These are phyloP conservation scores for Daedalea quercina DNA, from an alignment of 768 basidiomycete genomes.

Conservation along the genomic window DNA sequence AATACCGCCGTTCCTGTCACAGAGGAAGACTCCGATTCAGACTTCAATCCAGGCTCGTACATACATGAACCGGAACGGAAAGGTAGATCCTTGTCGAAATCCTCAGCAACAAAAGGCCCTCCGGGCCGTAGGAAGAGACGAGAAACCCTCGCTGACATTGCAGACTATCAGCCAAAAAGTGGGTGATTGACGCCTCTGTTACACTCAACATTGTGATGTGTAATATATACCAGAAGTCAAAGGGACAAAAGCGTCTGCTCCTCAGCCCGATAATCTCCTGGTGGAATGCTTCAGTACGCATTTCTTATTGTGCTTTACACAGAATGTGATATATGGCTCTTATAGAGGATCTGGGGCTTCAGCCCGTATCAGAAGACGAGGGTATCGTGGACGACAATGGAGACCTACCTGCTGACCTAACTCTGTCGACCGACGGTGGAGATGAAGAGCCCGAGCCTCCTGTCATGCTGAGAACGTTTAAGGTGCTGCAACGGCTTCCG, in stretches of 20 bases:
- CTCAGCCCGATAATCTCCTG: slow-evolving; percentile 17
- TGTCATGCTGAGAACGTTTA: slow-evolving; percentile 1
- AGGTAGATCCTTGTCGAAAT: slow-evolving; percentile 3
- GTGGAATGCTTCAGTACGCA: slow-evolving; percentile 20
- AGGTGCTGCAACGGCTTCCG: background rate
- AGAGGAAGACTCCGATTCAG: slow-evolving; percentile 38
- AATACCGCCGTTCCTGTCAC: background rate
- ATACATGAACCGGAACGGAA: slow-evolving; percentile 24
- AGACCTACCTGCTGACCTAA: no score
- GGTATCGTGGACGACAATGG: background rate
- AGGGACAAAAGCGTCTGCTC: background rate
- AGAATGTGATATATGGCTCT: background rate
- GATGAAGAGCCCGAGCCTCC: slow-evolving; percentile 13
- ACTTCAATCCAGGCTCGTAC: slow-evolving; percentile 39
- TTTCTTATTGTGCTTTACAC: background rate
- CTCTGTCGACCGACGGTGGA: no score
- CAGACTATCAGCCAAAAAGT: background rate
- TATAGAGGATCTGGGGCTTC: slow-evolving; percentile 15
- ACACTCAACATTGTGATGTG: background rate
- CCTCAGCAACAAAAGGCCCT: background rate
- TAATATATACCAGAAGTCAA: background rate
- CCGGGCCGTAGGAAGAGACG: slow-evolving; percentile 2
- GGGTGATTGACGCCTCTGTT: background rate
- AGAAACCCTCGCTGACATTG: background rate
- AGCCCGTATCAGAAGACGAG: slow-evolving; percentile 7